Conservation (phyloP, 2,329 filamentous ascomycete genomes). For the Cercospora beticola region DNA sequence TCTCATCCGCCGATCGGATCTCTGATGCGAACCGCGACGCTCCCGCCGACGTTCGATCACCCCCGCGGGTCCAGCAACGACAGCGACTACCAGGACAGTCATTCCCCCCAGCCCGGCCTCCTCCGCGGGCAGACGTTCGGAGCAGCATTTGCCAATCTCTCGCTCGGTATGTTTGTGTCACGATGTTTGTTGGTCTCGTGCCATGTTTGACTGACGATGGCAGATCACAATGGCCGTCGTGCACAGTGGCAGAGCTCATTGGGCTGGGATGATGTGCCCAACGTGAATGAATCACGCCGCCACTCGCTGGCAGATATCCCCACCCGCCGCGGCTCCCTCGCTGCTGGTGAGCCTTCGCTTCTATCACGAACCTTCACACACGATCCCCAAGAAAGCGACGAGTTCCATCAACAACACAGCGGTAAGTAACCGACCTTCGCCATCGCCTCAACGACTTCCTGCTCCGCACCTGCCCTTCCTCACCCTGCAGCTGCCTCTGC, state of each 20-base stretch:
- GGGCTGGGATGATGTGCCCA: constrained; percentile 62
- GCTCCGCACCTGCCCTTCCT: constrained; percentile 6
- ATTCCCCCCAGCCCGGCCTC: constrained; percentile 20
- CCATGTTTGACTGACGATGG: constrained; percentile 4
- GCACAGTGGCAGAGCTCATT: constrained; percentile 68
- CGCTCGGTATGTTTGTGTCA: constrained; percentile 29
- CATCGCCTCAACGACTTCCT: background rate
- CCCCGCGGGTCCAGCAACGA: constrained; percentile 23
- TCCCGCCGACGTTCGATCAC: constrained; percentile 29
- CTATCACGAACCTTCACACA: constrained; percentile 25
- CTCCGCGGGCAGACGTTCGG: constrained; percentile 29
- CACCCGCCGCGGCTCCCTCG: constrained; percentile 40
- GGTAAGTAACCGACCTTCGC: constrained; percentile 18
- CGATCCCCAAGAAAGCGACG: constrained; percentile 22
- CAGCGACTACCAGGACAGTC: constrained; percentile 24
- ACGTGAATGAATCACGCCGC: constrained; percentile 70
- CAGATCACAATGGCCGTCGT: constrained; percentile 33
- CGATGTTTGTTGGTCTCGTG: background rate
- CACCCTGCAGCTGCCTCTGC: constrained; percentile 11
- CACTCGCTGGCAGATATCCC: constrained; percentile 67
- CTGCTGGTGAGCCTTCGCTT: constrained; percentile 27
- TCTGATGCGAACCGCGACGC: constrained; percentile 35
- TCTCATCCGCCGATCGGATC: constrained; percentile 36
- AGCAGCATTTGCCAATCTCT: constrained; percentile 32
- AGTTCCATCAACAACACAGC: constrained; percentile 15